Evolutionary conservation across 306 rosid species (phyloP).

Genomic region (Fragaria ananassa): DNA sequence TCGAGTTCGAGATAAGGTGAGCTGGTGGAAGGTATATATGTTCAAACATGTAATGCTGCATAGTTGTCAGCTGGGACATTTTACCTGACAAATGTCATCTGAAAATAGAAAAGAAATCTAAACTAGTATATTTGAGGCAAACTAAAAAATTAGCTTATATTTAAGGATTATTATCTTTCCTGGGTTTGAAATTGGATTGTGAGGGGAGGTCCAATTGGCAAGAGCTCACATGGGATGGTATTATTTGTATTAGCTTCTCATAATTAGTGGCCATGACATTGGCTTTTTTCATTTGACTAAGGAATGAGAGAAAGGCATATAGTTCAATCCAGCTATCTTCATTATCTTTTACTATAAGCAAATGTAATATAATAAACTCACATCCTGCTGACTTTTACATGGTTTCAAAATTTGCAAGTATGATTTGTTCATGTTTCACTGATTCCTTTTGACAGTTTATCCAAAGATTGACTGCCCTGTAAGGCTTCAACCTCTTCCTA

Average conservation of each 20-base stretch:
- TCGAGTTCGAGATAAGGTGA: slow-evolving; percentile 3
- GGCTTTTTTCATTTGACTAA: slow-evolving; percentile 11
- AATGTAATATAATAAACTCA: neutral
- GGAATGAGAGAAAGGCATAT: neutral
- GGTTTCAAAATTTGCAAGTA: neutral
- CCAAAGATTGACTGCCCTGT: neutral
- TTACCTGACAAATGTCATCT: slow-evolving; percentile 7
- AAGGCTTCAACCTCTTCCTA: neutral
- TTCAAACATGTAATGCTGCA: slow-evolving; percentile 25
- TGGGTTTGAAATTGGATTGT: neutral
- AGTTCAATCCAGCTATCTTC: slow-evolving; percentile 20
- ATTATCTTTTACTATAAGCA: neutral
- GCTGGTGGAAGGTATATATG: slow-evolving; percentile 8
- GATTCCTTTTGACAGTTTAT: neutral
- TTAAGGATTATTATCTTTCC: neutral
- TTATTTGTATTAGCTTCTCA: slow-evolving; percentile 4
- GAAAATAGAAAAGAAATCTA: too few relatives aligned
- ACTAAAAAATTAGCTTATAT: neutral
- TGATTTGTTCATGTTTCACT: neutral
- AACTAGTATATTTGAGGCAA: neutral
- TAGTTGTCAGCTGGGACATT: slow-evolving; percentile 19
- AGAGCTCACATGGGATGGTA: slow-evolving; percentile 33
- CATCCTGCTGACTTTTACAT: neutral
- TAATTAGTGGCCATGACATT: slow-evolving; percentile 53
- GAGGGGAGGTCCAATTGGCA: neutral